Evolutionary conservation across 768 basidiomycete genomes (phyloP).

Genomic region (Mycena pura): DNA sequence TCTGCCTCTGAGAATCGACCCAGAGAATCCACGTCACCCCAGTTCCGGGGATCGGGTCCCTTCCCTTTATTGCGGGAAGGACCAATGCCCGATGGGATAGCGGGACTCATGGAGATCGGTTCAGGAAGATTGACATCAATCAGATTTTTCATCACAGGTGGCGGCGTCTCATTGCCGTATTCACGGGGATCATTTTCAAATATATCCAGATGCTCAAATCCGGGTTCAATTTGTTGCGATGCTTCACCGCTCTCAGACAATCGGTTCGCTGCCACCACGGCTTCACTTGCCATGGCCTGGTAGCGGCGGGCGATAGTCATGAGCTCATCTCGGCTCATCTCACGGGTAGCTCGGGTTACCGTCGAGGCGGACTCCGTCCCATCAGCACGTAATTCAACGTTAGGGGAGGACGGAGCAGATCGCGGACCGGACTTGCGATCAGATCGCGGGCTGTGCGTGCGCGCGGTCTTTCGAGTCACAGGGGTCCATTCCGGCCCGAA

Average conservation of each 20-base stretch:
- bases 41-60: slow-evolving; percentile 12
- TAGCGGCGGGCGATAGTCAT: slow-evolving; percentile 5
- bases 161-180: too few species aligned
- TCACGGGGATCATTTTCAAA: background rate
- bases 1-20: slow-evolving; percentile 1
- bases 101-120: background rate
- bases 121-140: background rate
- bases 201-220: background rate
- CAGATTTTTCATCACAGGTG: too few species aligned
- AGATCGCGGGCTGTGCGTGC: too few species aligned
- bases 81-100: slow-evolving; percentile 5
- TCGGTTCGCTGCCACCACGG: slow-evolving; percentile 5
- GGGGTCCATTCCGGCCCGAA: background rate
- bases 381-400: too few species aligned
- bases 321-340: slow-evolving; percentile 3
- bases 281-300: background rate
- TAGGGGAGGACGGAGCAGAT: too few species aligned
- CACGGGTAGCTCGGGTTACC: background rate
- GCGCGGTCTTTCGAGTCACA: too few species aligned
- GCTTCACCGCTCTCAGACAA: background rate
- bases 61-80: slow-evolving; percentile 14
- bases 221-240: background rate
- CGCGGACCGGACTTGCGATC: too few species aligned
- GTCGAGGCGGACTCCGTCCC: background rate
- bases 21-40: background rate